Evolutionary conservation across 2,329 filamentous ascomycete species (phyloP).

Genomic region (Alternaria triticimaculans): DNA sequence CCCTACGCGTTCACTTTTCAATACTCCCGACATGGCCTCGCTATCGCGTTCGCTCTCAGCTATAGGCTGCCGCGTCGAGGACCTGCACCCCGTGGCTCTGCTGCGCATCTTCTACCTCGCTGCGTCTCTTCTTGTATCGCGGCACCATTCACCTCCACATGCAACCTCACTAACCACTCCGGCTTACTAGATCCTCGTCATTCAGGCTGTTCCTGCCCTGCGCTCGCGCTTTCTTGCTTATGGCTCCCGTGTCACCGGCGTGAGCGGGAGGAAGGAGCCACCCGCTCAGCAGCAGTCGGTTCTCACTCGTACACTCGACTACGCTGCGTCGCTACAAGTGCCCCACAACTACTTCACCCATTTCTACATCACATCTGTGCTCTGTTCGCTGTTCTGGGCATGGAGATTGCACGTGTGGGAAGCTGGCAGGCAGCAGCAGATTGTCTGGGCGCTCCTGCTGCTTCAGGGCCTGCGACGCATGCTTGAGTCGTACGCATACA

Average conservation of each 20-base stretch:
- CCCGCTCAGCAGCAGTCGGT: conserved; percentile 13
- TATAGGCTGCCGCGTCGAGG: conserved; percentile 4
- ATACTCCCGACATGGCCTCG: background rate
- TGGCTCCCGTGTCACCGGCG: conserved; percentile 58
- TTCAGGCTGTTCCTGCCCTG: conserved; percentile 59
- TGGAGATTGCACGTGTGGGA: conserved; percentile 61
- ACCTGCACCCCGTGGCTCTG: conserved; percentile 25
- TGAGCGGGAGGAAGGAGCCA: conserved; percentile 5
- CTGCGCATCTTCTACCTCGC: conserved; percentile 49
- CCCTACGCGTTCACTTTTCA: conserved; percentile 1
- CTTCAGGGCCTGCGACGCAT: conserved; percentile 77
- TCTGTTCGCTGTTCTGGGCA: conserved; percentile 76
- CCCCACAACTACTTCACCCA: conserved; percentile 90
- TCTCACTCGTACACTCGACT: conserved; percentile 53
- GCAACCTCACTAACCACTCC: conserved; percentile 31
- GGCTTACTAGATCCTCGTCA: conserved; percentile 56
- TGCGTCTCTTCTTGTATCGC: conserved; percentile 49
- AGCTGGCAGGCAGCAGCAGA: conserved; percentile 61
- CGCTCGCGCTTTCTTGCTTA: conserved; percentile 65
- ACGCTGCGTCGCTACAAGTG: conserved; percentile 65
- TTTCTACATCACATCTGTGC: conserved; percentile 79
- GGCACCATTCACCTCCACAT: conserved; percentile 32
- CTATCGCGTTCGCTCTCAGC: conserved; percentile 4
- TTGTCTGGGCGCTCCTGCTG: conserved; percentile 76
- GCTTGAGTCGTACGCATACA: conserved; percentile 73